Evolutionary conservation across 257 asterid species (phyloP).

Genomic region (Anisodus tanguticus): DNA sequence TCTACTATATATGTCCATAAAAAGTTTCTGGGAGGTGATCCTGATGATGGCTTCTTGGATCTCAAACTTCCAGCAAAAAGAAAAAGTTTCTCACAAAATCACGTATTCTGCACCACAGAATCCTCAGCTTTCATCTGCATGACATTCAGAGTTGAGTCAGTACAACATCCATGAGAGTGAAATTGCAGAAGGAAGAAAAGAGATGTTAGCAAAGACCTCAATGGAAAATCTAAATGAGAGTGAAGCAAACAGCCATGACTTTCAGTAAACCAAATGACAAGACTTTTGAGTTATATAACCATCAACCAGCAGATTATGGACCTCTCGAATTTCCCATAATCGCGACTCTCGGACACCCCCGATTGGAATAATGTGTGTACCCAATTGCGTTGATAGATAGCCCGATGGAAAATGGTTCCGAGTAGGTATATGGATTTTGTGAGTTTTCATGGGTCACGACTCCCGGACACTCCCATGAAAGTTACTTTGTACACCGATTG

Average conservation of each 20-base stretch:
- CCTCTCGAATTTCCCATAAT: too few relatives aligned
- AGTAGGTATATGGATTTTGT: too few relatives aligned
- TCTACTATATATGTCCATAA: neutral
- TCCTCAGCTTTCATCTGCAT: slow-evolving; percentile 18
- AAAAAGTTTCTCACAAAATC: neutral
- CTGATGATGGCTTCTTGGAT: neutral
- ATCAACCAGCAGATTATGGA: neutral
- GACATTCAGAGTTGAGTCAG: neutral
- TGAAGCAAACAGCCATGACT: neutral
- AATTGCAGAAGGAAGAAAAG: neutral
- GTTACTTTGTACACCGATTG: too few relatives aligned
- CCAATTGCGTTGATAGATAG: too few relatives aligned
- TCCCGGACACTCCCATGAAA: too few relatives aligned
- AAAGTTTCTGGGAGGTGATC: neutral
- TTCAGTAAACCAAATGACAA: neutral
- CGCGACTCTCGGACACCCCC: too few relatives aligned
- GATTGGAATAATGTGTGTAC: too few relatives aligned
- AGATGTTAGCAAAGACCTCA: neutral
- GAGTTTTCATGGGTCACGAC: too few relatives aligned
- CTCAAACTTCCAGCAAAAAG: slow-evolving; percentile 8
- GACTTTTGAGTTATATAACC: neutral
- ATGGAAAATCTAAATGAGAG: neutral
- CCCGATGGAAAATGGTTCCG: too few relatives aligned
- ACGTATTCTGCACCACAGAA: neutral
- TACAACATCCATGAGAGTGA: neutral